Evolutionary conservation across 805 yeast genomes (phyloP).

Genomic region (Millerozyma miso): DNA sequence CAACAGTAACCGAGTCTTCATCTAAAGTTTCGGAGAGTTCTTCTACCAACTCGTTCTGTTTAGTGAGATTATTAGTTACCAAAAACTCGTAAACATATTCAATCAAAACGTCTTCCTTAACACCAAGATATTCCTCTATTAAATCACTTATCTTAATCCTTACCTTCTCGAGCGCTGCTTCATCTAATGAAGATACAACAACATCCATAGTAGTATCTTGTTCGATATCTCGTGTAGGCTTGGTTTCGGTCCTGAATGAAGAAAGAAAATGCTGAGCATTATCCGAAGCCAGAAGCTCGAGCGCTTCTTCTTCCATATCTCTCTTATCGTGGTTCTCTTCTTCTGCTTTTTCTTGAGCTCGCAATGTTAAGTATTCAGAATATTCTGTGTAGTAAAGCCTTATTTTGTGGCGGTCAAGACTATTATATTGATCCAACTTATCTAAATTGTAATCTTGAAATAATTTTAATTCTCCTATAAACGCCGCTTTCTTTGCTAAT

Average conservation of each 20-base stretch:
- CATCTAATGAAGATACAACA: constrained; percentile 9
- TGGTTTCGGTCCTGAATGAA: constrained; percentile 1
- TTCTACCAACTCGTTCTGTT: constrained; percentile 29
- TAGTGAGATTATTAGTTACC: constrained; percentile 23
- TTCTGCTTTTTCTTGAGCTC: constrained; percentile 29
- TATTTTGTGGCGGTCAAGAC: constrained; percentile 1
- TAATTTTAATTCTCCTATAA: constrained; percentile 28
- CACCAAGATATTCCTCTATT: constrained; percentile 51
- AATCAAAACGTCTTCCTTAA: constrained; percentile 47
- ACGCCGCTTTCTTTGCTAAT: constrained; percentile 31
- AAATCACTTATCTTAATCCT: constrained; percentile 36
- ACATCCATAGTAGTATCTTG: background rate
- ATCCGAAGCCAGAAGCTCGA: constrained; percentile 13
- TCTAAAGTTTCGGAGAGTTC: constrained; percentile 51
- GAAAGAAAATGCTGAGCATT: constrained; percentile 10
- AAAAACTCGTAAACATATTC: constrained; percentile 41
- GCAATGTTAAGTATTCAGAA: constrained; percentile 37
- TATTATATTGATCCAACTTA: background rate
- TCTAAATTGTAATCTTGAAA: constrained; percentile 17
- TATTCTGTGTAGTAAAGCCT: constrained; percentile 39
- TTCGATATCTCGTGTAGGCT: background rate
- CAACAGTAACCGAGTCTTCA: constrained; percentile 42
- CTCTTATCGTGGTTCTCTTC: constrained; percentile 43
- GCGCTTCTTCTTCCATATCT: constrained; percentile 34
- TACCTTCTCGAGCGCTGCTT: constrained; percentile 16